Evolutionary conservation across 495 filamentous ascomycete species (phyloP), one percentile per base, ranked within the genome.

Genomic region (Penicillium taxi): DNA sequence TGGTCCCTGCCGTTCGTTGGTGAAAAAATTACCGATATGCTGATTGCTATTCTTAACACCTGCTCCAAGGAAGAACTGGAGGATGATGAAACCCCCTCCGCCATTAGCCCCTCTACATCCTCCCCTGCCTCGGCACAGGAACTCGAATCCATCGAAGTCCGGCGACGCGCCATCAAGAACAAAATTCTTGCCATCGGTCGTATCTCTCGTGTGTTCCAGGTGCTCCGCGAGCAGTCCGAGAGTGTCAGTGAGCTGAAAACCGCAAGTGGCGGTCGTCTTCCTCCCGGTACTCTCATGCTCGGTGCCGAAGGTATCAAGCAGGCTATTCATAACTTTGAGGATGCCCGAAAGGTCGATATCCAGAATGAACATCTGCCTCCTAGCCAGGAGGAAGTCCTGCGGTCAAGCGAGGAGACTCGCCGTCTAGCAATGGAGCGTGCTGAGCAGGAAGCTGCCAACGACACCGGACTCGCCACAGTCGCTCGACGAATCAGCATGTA

Each of bases 11-110:
- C 91, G 1, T 98, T 98, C 66, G 91, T 98, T 27, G 93, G 91
- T 44, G 91, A 98, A 64, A 98, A 98, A 72, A 94, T 98, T 50
- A 96, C 91, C 20, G 91, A 98, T 52, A 98, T 98, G 91, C 78
- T 98, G 27, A 96, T 98, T 51, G 91, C 89, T 25, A 98, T 98
- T 54, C 74, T 98, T 47, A 94, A 93, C 66, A 96, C 84, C 38
- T 94, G 89, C 71, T 95, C 93, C 20, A 93, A 96, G 56, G 91
- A 98, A 48, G 91, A 98, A 56, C 78, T 98, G 15, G 73, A 82
- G 44, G 83, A 90, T 47, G 83, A 90, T 34, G 89, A 94, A 15
- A 86, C 83, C 0, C 75, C 81, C 9, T 75, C 77, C 9, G 51
- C 68, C 9, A 41, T 23, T 2, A 20, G 19, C 15, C 29, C 15